Percentiles rank a stretch among this genome's conserved stretches.
phyloP scores from a whole-genome alignment of 2,329 filamentous ascomycete genomes.

The Tympanopsis confertula region DNA sequence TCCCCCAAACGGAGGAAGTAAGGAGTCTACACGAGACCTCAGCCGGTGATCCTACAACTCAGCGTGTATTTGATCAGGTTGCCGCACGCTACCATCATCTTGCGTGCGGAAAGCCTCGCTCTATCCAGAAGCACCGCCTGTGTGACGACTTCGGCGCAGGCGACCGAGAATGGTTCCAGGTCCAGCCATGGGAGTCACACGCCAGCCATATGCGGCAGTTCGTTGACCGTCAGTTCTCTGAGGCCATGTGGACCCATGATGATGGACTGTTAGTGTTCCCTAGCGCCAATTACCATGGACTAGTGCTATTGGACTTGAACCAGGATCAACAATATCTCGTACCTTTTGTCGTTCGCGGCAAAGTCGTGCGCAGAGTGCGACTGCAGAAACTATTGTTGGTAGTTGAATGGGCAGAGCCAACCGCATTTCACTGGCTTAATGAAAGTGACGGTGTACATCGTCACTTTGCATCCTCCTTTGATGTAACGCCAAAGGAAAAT shows the following conservation, averaged over 20 bases:
- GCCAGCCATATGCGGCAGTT: conserved; percentile 17
- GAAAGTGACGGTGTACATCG: conserved; percentile 27
- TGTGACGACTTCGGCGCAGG: conserved; percentile 16
- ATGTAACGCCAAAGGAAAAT: conserved; percentile 10
- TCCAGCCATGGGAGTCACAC: conserved; percentile 26
- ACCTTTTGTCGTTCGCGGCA: conserved; percentile 22
- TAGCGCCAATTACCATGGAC: conserved; percentile 9
- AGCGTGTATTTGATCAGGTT: conserved; percentile 17
- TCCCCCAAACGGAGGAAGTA: conserved; percentile 18
- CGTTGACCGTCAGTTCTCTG: conserved; percentile 19
- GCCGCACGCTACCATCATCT: conserved; percentile 24
- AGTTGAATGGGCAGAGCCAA: conserved; percentile 28
- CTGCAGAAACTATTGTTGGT: conserved; percentile 23
- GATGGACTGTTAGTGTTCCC: conserved; percentile 26
- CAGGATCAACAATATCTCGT: conserved; percentile 18
- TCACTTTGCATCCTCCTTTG: conserved; percentile 29
- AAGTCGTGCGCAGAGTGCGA: conserved; percentile 23
- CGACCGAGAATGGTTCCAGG: conserved; percentile 19
- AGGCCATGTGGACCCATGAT: conserved; percentile 28
- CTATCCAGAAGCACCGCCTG: conserved; percentile 18
- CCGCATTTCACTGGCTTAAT: conserved; percentile 28
- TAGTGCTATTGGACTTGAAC: conserved; percentile 23
- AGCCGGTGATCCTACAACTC: too few species aligned
- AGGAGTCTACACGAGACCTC: not conserved
- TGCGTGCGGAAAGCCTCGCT: conserved; percentile 18